Base-by-base conservation (phyloP, 2,329 filamentous ascomycete genomes). In the Claviceps sp. region DNA sequence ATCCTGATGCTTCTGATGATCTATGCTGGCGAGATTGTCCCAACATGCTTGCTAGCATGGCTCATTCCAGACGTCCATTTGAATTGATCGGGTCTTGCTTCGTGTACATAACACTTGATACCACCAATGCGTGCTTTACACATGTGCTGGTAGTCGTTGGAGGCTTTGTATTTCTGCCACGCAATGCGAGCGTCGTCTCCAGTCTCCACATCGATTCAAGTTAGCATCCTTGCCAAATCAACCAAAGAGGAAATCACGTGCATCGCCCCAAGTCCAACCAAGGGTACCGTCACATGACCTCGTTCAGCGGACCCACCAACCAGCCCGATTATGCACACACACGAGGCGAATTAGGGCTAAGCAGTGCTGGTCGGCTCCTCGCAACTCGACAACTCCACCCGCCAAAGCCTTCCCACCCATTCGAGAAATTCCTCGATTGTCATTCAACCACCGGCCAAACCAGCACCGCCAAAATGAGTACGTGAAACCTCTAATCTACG, bases 401-500 rank as follows among this genome's bases (percentile, higher is more conserved):
- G 66, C 67, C 65, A 60, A 58, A 57, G 60, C 57, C 24, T 16
- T 55, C 30, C 14, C 50, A 58, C 58, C 58, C 65, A 62, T 58
- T 61, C 61, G 62, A 63, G 61, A 65, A 67, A 63, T 62, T 60
- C 61, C 49, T 62, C 57, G 60, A 62, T 62, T 62, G 65, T 65
- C 65, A 65, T 61, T 63, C 63, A 64, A 67, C 65, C 62, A 66
- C 67, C 65, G 64, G 63, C 58, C 64, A 61, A 66, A 66, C 61
- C 61, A 69, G 63, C 62, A 72, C 71, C 71, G 73, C 67, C 73
- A 78, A 76, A 71, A 78, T 78, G 75, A 78, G 75, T 78, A 77
- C 64, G 75, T 77, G 53, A 24, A 37, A 34, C 30, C 9, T 34
- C 30, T 34, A 11, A 34, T 34, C 9, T 34, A 34, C 4, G 30